A percentile compares a stretch with the other conserved stretches of the same genome.
Evolutionary conservation across 2,329 filamentous ascomycete genomes (phyloP).

Genomic region (Claviceps maximensis): DNA sequence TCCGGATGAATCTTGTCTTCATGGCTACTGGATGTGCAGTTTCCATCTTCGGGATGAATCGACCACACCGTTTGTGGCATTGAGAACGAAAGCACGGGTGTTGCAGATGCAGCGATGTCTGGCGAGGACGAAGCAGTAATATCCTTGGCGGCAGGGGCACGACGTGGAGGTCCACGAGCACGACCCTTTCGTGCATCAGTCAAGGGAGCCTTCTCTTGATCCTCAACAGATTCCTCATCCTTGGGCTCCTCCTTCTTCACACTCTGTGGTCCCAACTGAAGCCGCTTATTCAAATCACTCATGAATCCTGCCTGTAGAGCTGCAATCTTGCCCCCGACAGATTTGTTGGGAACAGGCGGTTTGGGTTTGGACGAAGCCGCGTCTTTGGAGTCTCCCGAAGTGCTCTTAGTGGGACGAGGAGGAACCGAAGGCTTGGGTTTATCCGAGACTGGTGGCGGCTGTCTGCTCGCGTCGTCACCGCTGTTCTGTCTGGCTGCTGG

Average conservation of each 20-base stretch:
- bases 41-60: conserved; percentile 37
- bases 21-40: conserved; percentile 18
- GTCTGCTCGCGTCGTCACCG: conserved; percentile 22
- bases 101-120: conserved; percentile 9
- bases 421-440: conserved; percentile 49
- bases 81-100: conserved; percentile 32
- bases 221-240: conserved; percentile 40
- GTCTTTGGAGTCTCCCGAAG: conserved; percentile 26
- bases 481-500: conserved; percentile 36
- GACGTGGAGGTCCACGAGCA: conserved; percentile 73
- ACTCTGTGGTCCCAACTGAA: conserved; percentile 73
- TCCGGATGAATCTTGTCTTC: conserved; percentile 6
- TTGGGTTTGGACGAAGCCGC: conserved; percentile 53
- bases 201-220: conserved; percentile 65
- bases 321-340: conserved; percentile 75
- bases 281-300: conserved; percentile 79
- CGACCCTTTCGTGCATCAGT: conserved; percentile 81
- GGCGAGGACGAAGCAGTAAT: conserved; percentile 23
- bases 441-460: conserved; percentile 32
- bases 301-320: conserved; percentile 85
- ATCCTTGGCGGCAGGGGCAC: conserved; percentile 47
- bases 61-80: conserved; percentile 36
- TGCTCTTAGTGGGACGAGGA: conserved; percentile 44
- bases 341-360: conserved; percentile 62
- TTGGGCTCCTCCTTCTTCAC: conserved; percentile 59